Conservation (phyloP, 345 rosid genomes). For the Gynandropsis gynandra region DNA sequence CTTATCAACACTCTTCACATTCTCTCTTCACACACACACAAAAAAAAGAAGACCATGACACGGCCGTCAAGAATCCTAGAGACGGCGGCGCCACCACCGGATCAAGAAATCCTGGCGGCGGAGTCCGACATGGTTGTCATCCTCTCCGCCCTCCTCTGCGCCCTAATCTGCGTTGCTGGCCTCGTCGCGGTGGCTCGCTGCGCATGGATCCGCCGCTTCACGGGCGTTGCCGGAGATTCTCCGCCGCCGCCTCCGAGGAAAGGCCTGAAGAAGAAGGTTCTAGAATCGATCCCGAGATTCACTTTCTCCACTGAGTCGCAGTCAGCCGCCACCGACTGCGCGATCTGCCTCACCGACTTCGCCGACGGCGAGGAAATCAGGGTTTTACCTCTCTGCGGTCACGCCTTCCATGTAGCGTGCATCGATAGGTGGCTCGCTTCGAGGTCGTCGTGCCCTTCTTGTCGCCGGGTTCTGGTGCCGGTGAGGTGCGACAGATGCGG, state of each 20-base stretch:
- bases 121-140: slow-evolving; percentile 65
- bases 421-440: slow-evolving; percentile 59
- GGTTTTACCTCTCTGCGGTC: slow-evolving; percentile 49
- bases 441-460: slow-evolving; percentile 60
- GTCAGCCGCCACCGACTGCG: slow-evolving; percentile 39
- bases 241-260: slow-evolving; percentile 35
- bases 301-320: slow-evolving; percentile 31
- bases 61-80: slow-evolving; percentile 34
- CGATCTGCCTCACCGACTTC: slow-evolving; percentile 51
- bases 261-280: slow-evolving; percentile 70
- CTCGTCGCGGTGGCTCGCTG: slow-evolving; percentile 63
- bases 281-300: slow-evolving; percentile 52
- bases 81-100: slow-evolving; percentile 32
- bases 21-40: neutral
- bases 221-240: slow-evolving; percentile 19
- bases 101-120: slow-evolving; percentile 28
- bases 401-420: slow-evolving; percentile 55
- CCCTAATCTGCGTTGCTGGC: slow-evolving; percentile 61
- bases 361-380: slow-evolving; percentile 48
- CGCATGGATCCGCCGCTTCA: slow-evolving; percentile 49
- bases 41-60: slow-evolving; percentile 22
- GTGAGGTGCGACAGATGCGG: slow-evolving; percentile 29
- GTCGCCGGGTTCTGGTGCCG: slow-evolving; percentile 44
- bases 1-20: slow-evolving; percentile 3
- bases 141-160: slow-evolving; percentile 67